Evolutionary conservation across 225 moss, liverwort and hornwort genomes (phyloP), one percentile per base, ranked within the genome.

Genomic region (Lunularia cruciata): DNA sequence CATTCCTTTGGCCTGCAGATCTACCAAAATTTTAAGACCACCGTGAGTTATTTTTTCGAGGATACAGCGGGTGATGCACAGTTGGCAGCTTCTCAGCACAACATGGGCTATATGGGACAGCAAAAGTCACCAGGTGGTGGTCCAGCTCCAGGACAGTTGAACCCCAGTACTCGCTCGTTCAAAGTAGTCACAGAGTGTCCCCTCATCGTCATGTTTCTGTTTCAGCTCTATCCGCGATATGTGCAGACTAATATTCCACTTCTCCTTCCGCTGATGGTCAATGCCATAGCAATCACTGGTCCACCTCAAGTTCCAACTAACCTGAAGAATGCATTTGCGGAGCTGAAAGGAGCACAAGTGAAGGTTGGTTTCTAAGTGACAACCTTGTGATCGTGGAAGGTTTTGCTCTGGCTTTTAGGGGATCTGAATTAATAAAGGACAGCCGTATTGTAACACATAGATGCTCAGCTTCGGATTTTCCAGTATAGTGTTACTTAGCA

Each of bases 121-220:
- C 86, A 93, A 83, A 88, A 88, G 73, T 88, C 93, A 64, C 89
- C 93, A 65, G 83, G 88, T 59, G 89, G 90, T 75, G 93, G 98
- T 53, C 88, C 93, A 36, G 83, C 93, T 76, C 76, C 87, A 47
- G 93, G 93, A 69, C 98, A 93, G 76, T 80, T 99, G 30, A 99
- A 99, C 80, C 91, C 89, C 27, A 99, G 98, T 73, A 93, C 92
- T 43, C 89, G 93, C 47, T 99, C 98, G 25, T 99, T 99, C 48
- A 99, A 99, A 89, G 93, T 99, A 74, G 91, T 99, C 71, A 99
- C 98, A 8, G 98, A 99, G 75, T 99, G 98, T 75, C 98, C 98
- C 79, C 79, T 99, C 67, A 99, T 99, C 77, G 93, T 99, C 60
- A 99, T 99, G 98, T 99, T 93, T 72, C 86, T 99, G 35, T 99